Evolutionary conservation across 1,284 basidiomycete genomes (phyloP), one percentile per base, ranked within the genome.

Genomic region (Fomitopsis pinicola): DNA sequence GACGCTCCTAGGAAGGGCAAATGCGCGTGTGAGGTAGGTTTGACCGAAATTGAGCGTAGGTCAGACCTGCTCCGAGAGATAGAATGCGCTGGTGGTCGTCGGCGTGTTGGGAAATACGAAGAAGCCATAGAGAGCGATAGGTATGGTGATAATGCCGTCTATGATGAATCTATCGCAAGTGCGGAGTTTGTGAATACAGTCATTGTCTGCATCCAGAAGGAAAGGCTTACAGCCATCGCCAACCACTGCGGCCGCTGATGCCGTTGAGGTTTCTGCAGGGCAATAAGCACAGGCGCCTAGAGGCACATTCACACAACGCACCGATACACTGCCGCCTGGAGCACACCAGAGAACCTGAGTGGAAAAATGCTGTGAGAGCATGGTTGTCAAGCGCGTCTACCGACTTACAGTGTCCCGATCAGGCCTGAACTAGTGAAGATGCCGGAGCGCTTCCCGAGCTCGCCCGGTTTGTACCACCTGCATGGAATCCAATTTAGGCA

Each of bases 51-150:
- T 19, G 33, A 5, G 19, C 33, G 5, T 9, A 33, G n/a, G n/a
- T 48, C 17, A 12, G 35, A 87, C 89, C 72, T 86, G 80, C 63
- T 82, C 70, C 10, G 79, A 82, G 12, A 91, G 77, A 71, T 89
- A 91, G 65, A 85, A 87, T 0, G 83, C 86, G 36, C 77, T 82
- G 0, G 88, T 90, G 4, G 83, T 86, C 3, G 80, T 76, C 0
- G 89, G 89, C 10, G 87, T 80, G 67, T 91, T 86, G 10, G 90
- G 91, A 67, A 92, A 91, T 26, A 89, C 76, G 28, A 88, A 66
- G 66, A 88, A 89, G 0, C 89, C 89, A 67, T 91, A 90, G 4
- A 89, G 66, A 0, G 89, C 87, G 60, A 89, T 86, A 0, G 88
- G 87, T 7, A 91, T 71, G 1, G 89, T 90, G 57, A 91, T 89